Conservation (phyloP, 768 basidiomycete genomes). For the Hirschioporus abietinus region DNA sequence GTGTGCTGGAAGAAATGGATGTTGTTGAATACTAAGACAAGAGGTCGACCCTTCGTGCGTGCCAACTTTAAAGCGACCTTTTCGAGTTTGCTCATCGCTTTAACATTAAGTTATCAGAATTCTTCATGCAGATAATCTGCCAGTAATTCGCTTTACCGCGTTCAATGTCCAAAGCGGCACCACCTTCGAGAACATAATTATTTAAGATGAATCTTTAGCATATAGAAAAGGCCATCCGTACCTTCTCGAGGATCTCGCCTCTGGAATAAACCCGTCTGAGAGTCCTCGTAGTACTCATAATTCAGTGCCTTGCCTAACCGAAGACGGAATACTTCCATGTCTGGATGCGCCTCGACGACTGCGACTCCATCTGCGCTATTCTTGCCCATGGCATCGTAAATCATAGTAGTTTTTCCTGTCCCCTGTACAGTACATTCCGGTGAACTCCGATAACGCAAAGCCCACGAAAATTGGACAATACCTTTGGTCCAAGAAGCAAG, state of each 20-base stretch:
- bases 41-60: slow-evolving; percentile 51
- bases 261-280: slow-evolving; percentile 76
- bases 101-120: slow-evolving; percentile 2
- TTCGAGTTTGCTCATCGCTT: slow-evolving; percentile 77
- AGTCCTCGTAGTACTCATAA: slow-evolving; percentile 83
- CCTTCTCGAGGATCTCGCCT: slow-evolving; percentile 80
- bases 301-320: slow-evolving; percentile 83
- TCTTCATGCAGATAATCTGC: background rate
- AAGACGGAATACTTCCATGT: slow-evolving; percentile 81
- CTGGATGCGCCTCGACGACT: slow-evolving; percentile 80
- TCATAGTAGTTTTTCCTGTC: slow-evolving; percentile 80
- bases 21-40: slow-evolving; percentile 82
- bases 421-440: slow-evolving; percentile 37
- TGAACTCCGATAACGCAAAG: background rate
- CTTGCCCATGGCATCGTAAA: slow-evolving; percentile 73
- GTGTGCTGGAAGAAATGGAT: slow-evolving; percentile 71
- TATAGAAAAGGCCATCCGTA: slow-evolving; percentile 17
- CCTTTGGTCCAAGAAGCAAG: slow-evolving; percentile 75
- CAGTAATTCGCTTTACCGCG: slow-evolving; percentile 40
- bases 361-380: slow-evolving; percentile 69
- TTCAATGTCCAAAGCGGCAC: slow-evolving; percentile 77
- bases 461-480: slow-evolving; percentile 19
- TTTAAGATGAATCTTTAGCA: background rate
- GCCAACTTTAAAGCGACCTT: slow-evolving; percentile 75
- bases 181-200: slow-evolving; percentile 34